Percentiles rank a stretch among this genome's conserved stretches.
Conservation (phyloP, 495 filamentous ascomycete genomes). For the Neohortaea acidophila region DNA sequence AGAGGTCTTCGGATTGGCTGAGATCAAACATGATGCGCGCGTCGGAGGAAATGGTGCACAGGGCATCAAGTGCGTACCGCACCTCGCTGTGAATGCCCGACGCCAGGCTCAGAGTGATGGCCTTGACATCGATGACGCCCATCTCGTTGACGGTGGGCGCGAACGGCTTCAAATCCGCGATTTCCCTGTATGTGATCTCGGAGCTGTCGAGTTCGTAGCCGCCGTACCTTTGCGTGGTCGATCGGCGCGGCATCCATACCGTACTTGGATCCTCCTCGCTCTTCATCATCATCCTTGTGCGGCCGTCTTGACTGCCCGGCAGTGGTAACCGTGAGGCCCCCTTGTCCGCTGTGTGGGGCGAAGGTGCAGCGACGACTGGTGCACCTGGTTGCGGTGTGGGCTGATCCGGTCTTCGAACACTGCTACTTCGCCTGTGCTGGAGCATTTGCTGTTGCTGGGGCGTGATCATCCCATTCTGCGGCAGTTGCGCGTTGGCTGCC, state of each 20-base stretch:
- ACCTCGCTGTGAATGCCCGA: slow-evolving; percentile 82
- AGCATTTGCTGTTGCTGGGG: slow-evolving; percentile 16
- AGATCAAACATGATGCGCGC: slow-evolving; percentile 44
- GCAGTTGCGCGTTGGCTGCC: slow-evolving; percentile 22
- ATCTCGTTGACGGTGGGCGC: slow-evolving; percentile 63
- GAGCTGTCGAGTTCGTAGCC: slow-evolving; percentile 15
- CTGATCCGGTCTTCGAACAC: slow-evolving; percentile 9
- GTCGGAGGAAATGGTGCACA: slow-evolving; percentile 57
- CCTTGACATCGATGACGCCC: slow-evolving; percentile 76
- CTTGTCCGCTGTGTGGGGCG: slow-evolving; percentile 5
- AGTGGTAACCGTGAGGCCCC: no score
- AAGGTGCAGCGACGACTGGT: slow-evolving; percentile 10
- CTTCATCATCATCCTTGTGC: slow-evolving; percentile 6
- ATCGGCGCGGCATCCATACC: slow-evolving; percentile 15
- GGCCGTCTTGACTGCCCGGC: no score
- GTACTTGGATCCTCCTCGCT: slow-evolving; percentile 13
- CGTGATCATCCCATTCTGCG: slow-evolving; percentile 18
- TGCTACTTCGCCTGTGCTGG: slow-evolving; percentile 16
- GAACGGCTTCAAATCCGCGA: slow-evolving; percentile 44
- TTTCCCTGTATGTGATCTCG: no score
- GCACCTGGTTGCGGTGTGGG: slow-evolving; percentile 9
- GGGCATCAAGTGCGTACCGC: slow-evolving; percentile 69
- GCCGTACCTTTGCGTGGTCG: slow-evolving; percentile 14
- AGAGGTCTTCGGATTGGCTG: slow-evolving; percentile 67
- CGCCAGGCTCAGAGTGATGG: slow-evolving; percentile 82